Percentiles rank a stretch among this genome's conserved stretches.
phyloP scores from a whole-genome alignment of 2,329 filamentous ascomycete genomes.

The Claviceps fusiformis region DNA sequence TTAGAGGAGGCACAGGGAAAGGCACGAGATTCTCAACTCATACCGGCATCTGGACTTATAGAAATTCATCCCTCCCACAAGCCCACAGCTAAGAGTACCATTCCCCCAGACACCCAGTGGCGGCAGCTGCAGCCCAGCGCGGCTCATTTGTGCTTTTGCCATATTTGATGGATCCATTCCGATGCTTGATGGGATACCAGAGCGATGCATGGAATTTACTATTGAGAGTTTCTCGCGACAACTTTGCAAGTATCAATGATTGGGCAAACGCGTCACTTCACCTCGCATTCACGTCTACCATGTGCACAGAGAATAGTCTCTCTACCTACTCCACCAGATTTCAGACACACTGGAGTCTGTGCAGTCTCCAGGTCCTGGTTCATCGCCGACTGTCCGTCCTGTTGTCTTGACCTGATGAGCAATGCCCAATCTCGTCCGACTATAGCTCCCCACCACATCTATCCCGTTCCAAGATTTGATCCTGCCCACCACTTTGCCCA shows the following conservation, averaged over 20 bases:
- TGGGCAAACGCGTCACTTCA: neutral
- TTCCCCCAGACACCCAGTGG: neutral
- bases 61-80: neutral
- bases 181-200: neutral
- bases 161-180: neutral
- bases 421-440: slow-evolving; percentile 6
- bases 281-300: neutral
- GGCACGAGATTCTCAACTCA: neutral
- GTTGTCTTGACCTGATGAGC: slow-evolving; percentile 3
- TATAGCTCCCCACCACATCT: slow-evolving; percentile 1
- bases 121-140: slow-evolving; percentile 3
- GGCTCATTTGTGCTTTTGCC: neutral
- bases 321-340: neutral
- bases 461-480: slow-evolving; percentile 8
- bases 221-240: neutral
- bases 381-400: slow-evolving; percentile 4
- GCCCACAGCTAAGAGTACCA: neutral
- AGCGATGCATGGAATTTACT: neutral
- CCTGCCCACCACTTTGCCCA: slow-evolving; percentile 5
- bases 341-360: neutral
- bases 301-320: neutral
- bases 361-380: neutral
- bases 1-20: neutral
- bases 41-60: neutral
- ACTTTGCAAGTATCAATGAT: neutral